Evolutionary conservation across 2,329 filamentous ascomycete species (phyloP), one percentile per base, ranked within the genome.

Genomic region (Ophiostoma triangulosporum): DNA sequence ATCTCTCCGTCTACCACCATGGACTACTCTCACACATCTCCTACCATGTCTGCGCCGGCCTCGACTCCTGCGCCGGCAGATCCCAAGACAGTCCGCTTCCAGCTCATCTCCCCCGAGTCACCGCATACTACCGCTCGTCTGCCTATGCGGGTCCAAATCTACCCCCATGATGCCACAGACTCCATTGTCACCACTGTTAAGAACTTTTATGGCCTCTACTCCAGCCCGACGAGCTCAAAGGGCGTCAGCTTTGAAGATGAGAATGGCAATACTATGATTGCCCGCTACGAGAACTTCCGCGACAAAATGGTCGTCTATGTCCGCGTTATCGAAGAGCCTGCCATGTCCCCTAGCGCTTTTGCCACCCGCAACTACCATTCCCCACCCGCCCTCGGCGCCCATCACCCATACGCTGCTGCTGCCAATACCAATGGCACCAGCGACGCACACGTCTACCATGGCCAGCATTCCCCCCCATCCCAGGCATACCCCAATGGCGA

Each of bases 121-220:
- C 80, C 81, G 57, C 78, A 84, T 64, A 80, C 79, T 62, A 80
- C 81, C 62, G 85, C 84, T 69, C 83, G 86, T 64, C 74, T 90
- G 60, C 86, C 86, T n/a, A 83, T 91, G 80, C 77, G 86, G 63
- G 86, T 91, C 52, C 86, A 94, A 64, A 96, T 98, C 61, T 95
- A 85, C 64, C 88, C 88, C 48, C 90, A 97, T 69, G 93, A 98
- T 73, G 90, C 88, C 51, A 97, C 91, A 22, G 91, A 97, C 66
- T 96, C 90, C 33, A 98, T 98, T 70, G 88, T 97, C 59, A 93
- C 89, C 14, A 97, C 93, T 1, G 91, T 97, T 64, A 97, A 95
- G 77, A 97, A 96, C 74, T 97, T 97, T 72, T 97, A 95, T 66
- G 93, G 93, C 57, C 78, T 98, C 60, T 96, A 96, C 67, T 87